Evolutionary conservation across 2,329 filamentous ascomycete genomes (phyloP).

Genomic region (Fusarium praegraminearum): DNA sequence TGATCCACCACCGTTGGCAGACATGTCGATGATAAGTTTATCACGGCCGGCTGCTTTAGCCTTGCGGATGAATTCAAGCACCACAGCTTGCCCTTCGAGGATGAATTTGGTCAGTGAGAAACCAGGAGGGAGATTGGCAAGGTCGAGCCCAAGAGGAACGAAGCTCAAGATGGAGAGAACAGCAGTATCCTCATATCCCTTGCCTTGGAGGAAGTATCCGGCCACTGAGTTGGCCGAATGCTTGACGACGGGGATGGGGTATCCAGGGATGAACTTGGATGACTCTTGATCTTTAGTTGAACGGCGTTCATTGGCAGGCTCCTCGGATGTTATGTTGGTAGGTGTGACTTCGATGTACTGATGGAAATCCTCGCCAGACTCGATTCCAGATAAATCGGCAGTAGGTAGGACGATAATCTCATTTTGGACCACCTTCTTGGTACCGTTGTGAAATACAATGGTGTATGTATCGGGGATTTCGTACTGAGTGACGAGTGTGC

Average conservation of each 20-base stretch:
- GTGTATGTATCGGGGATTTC: constrained; percentile 45
- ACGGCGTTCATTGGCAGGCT: constrained; percentile 22
- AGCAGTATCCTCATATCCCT: constrained; percentile 39
- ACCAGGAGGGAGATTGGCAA: not conserved
- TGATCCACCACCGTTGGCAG: constrained; percentile 43
- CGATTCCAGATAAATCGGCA: constrained; percentile 36
- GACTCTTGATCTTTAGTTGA: not conserved
- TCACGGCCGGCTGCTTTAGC: constrained; percentile 37
- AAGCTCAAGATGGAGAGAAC: constrained; percentile 44
- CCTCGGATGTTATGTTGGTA: constrained; percentile 14
- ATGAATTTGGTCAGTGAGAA: constrained; percentile 31
- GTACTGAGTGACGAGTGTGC: constrained; percentile 25
- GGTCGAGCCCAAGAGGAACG: constrained; percentile 32
- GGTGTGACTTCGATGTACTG: constrained; percentile 34
- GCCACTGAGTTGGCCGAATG: constrained; percentile 29
- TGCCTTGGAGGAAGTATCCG: constrained; percentile 39
- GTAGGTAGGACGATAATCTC: constrained; percentile 26
- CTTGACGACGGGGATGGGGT: constrained; percentile 33
- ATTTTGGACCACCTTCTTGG: constrained; percentile 23
- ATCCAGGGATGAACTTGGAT: constrained; percentile 8
- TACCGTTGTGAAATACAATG: constrained; percentile 42
- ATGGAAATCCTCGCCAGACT: constrained; percentile 43
- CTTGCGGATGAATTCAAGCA: constrained; percentile 37
- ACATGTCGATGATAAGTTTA: constrained; percentile 46
- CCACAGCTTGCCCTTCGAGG: constrained; percentile 34